phyloP scores from a whole-genome alignment of 495 filamentous ascomycete species.

The Podospora bellae-mahoneyi region DNA sequence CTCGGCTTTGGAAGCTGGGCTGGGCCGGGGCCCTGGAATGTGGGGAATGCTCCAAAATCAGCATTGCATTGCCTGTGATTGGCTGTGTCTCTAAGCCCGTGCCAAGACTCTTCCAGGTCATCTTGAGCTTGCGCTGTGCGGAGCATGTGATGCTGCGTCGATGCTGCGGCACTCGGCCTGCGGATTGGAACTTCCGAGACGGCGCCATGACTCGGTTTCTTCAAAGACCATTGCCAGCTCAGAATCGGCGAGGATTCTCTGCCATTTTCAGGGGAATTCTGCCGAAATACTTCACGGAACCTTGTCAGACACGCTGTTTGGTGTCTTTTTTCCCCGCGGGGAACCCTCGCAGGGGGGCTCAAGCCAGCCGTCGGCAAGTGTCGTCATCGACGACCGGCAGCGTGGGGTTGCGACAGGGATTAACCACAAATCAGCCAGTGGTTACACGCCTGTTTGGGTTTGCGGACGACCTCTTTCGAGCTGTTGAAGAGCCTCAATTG shows the following conservation, averaged over 20 bases:
- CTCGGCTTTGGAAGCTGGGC: constrained; percentile 27
- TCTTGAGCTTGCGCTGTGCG: not conserved
- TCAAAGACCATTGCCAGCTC: not conserved
- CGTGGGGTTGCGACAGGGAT: not conserved
- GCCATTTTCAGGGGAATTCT: constrained; percentile 5
- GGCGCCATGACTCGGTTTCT: constrained; percentile 12
- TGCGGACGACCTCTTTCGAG: not conserved
- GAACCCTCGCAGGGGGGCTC: not conserved
- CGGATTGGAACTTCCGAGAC: constrained; percentile 10
- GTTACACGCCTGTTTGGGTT: not conserved
- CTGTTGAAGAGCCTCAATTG: not conserved
- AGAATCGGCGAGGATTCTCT: not conserved
- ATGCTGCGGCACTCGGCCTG: constrained; percentile 8
- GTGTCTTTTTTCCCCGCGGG: not conserved
- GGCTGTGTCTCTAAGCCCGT: constrained; percentile 11
- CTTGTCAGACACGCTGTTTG: not conserved
- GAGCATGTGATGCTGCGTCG: constrained; percentile 27
- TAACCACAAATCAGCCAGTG: not conserved
- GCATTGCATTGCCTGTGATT: constrained; percentile 23
- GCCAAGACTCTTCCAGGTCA: not conserved
- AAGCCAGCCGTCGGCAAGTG: constrained; percentile 3
- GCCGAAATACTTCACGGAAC: not conserved
- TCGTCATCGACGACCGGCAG: constrained; percentile 7
- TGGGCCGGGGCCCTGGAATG: constrained; percentile 5
- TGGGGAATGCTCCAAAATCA: constrained; percentile 19